Evolutionary conservation across 352 stramenopile species (phyloP).

Genomic region (Phytophthora capsici): DNA sequence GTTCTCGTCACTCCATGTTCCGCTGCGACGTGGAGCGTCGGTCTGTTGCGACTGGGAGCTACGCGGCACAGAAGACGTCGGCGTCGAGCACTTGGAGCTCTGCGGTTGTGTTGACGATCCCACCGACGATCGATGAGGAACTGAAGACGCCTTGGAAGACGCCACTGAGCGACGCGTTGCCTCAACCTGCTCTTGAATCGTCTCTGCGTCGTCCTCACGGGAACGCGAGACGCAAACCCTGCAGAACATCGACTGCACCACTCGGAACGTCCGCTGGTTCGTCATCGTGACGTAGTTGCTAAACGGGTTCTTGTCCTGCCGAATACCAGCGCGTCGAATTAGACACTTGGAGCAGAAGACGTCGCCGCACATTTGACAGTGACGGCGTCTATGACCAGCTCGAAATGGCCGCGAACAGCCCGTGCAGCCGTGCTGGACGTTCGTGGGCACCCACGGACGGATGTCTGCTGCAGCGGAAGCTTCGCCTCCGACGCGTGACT

Average conservation of each 20-base stretch:
- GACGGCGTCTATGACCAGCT: conserved; percentile 58
- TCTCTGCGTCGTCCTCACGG: conserved; percentile 41
- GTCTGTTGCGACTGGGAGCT: conserved; percentile 15
- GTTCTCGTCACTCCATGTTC: conserved; percentile 33
- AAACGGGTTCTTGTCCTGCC: conserved; percentile 31
- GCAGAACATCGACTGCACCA: conserved; percentile 67
- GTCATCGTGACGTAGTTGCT: conserved; percentile 22
- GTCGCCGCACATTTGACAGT: conserved; percentile 79
- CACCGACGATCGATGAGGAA: conserved; percentile 25
- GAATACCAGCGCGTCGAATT: conserved; percentile 53
- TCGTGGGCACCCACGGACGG: conserved; percentile 58
- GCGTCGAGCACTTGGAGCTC: conserved; percentile 23
- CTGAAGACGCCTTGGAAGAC: conserved; percentile 29
- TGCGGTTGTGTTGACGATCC: conserved; percentile 28
- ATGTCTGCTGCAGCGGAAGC: conserved; percentile 44
- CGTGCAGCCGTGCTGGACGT: conserved; percentile 51
- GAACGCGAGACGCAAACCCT: conserved; percentile 61
- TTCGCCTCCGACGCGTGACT: conserved; percentile 35
- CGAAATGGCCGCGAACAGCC: conserved; percentile 70
- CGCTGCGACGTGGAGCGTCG: conserved; percentile 23
- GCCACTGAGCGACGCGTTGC: conserved; percentile 16
- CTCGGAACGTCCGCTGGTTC: conserved; percentile 53
- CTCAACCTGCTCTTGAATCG: conserved; percentile 22
- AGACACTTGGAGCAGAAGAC: conserved; percentile 80
- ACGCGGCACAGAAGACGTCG: conserved; percentile 18